Evolutionary conservation across 371 early-diverging fungal genomes (phyloP), one percentile per base, ranked within the genome.

Genomic region (Chytridium lagenaria): DNA sequence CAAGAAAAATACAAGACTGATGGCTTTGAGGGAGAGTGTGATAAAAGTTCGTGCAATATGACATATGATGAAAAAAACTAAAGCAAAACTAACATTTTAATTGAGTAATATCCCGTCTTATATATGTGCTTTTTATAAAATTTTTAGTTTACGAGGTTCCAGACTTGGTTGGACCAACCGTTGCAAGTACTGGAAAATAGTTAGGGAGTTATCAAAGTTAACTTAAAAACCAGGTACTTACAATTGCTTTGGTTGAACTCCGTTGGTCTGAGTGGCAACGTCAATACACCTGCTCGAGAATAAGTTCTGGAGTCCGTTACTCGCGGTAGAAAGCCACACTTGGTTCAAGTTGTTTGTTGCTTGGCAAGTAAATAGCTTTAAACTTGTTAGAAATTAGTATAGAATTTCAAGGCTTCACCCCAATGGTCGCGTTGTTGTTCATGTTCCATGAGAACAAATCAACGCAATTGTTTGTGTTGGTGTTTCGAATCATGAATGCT

Each of bases 141-240:
- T n/a, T n/a, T n/a, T n/a, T n/a, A n/a, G n/a, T n/a, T n/a, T n/a
- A 55, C 57, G 23, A 55, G 57, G 61, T 61, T 61, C 68, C 68
- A 68, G 10, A 55, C 52, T 34, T 68, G 68, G 55, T 68, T 68
- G 16, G 30, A 51, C 15, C 34, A 10, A 19, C 36, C 7, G n/a
- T 68, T 68, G 38, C 68, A 68, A 12, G 68, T 52, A 23, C 68
- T 40, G 37, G 44, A 44, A 12, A 7, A 44, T 12, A 61, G 36
- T 16, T 7, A 61, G 37, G 37, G 26, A 61, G 61, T 3, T 12
- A 61, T 33, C 16, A 34, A 15, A 34, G 23, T 5, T 28, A 34
- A 61, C 31, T 55, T 30, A 10, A 26, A 16, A 28, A 7, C 16
- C 10, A 26, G 30, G 30, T 5, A 15, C 55, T 55, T 55, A 61